Conservation (phyloP, 1,139 yeast species). For the Scheffersomyces titani region DNA sequence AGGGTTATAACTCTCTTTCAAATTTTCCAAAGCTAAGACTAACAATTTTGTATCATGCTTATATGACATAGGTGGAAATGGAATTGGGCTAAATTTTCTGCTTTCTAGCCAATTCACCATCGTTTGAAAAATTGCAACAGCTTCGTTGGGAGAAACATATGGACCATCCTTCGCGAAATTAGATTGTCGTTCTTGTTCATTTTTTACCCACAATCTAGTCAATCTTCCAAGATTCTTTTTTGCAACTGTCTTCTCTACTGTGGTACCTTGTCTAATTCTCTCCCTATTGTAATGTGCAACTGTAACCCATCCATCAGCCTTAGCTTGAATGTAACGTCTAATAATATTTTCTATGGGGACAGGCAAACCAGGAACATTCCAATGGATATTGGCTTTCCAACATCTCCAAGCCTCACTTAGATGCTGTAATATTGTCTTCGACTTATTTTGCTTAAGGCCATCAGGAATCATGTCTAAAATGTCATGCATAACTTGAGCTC, state of each 20-base stretch:
- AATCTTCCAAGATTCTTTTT: constrained; percentile 89
- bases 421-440: constrained; percentile 88
- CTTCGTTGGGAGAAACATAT: constrained; percentile 81
- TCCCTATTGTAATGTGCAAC: constrained; percentile 93
- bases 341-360: constrained; percentile 85
- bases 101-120: constrained; percentile 94
- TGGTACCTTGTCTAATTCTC: constrained; percentile 81
- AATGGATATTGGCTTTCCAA: constrained; percentile 98
- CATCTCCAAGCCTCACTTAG: constrained; percentile 99
- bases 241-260: constrained; percentile 92
- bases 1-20: constrained; percentile 83
- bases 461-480: constrained; percentile 97
- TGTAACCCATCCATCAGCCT: constrained; percentile 96
- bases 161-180: constrained; percentile 87
- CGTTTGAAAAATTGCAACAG: constrained; percentile 80
- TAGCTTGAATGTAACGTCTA: constrained; percentile 86
- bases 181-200: constrained; percentile 87
- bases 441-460: constrained; percentile 83
- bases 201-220: constrained; percentile 88
- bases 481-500: constrained; percentile 95
- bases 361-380: constrained; percentile 98
- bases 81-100: constrained; percentile 81
- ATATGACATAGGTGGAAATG: constrained; percentile 90
- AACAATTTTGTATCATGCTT: constrained; percentile 91
- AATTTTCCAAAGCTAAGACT: constrained; percentile 83